These are phyloP conservation scores for Kodamaea neixiangensis DNA, from an alignment of 805 yeast species.

Conservation along the genomic window DNA sequence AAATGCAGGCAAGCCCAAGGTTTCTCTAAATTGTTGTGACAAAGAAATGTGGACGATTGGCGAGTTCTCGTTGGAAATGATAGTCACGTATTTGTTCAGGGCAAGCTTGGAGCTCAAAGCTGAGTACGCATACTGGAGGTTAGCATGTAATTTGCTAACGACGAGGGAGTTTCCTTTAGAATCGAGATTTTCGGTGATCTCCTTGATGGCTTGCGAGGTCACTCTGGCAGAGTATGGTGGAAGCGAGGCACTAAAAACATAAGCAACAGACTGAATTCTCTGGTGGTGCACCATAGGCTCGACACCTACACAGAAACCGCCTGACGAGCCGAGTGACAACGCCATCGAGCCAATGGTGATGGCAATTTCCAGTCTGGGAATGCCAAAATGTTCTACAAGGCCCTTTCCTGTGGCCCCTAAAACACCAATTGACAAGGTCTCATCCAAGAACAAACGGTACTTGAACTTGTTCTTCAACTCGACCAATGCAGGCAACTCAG, in stretches of 20 bases:
- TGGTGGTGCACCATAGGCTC: constrained; percentile 86
- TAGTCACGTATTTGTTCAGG: constrained; percentile 42
- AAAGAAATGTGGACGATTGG: constrained; percentile 73
- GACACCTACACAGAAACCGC: constrained; percentile 92
- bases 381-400: constrained; percentile 66
- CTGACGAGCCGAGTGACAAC: constrained; percentile 76
- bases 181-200: constrained; percentile 41
- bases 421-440: constrained; percentile 81
- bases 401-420: constrained; percentile 88
- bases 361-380: constrained; percentile 74
- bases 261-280: constrained; percentile 85
- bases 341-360: constrained; percentile 89
- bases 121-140: constrained; percentile 40
- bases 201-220: constrained; percentile 53
- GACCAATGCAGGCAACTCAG: constrained; percentile 65
- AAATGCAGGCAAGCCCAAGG: constrained; percentile 47
- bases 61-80: constrained; percentile 60
- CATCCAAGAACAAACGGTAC: constrained; percentile 86
- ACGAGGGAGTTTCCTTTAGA: constrained; percentile 35
- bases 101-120: constrained; percentile 41
- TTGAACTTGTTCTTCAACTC: constrained; percentile 79
- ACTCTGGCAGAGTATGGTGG: constrained; percentile 87
- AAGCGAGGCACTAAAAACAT: constrained; percentile 90
- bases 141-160: constrained; percentile 38
- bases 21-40: constrained; percentile 44